Evolutionary conservation across 345 rosid genomes (phyloP).

Genomic region (Eucalyptus camaldulensis): DNA sequence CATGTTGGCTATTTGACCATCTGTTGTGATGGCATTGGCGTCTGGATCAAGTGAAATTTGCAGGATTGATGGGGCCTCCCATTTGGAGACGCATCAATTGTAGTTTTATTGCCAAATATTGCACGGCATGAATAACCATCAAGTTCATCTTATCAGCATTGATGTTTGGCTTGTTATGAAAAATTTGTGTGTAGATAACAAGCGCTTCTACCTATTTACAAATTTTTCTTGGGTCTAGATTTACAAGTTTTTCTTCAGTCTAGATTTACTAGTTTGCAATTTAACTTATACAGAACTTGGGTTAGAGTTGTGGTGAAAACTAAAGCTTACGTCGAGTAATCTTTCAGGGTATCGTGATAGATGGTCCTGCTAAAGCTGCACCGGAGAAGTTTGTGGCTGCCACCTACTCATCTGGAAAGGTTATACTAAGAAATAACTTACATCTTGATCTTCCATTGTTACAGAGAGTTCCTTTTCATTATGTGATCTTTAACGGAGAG

Average conservation of each 20-base stretch:
- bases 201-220: background rate
- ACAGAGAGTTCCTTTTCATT: background rate
- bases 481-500: background rate
- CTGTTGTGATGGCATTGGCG: background rate
- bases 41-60: background rate
- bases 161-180: background rate
- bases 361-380: constrained; percentile 14
- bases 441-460: background rate
- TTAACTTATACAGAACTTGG: background rate
- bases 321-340: background rate
- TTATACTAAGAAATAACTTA: constrained; percentile 2
- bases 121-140: background rate
- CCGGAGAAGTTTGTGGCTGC: constrained; percentile 90
- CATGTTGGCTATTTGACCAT: background rate
- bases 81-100: background rate
- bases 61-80: background rate
- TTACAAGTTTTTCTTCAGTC: background rate
- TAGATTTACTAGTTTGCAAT: background rate
- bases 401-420: constrained; percentile 80
- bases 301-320: background rate
- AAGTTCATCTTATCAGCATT: background rate
- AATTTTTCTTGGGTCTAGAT: background rate
- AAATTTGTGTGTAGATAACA: background rate
- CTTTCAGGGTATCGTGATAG: constrained; percentile 61
- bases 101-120: background rate